Percentiles rank a stretch among this genome's conserved stretches.
Evolutionary conservation across 352 stramenopile genomes (phyloP).

Genomic region (Elongisporangium senticosum): DNA sequence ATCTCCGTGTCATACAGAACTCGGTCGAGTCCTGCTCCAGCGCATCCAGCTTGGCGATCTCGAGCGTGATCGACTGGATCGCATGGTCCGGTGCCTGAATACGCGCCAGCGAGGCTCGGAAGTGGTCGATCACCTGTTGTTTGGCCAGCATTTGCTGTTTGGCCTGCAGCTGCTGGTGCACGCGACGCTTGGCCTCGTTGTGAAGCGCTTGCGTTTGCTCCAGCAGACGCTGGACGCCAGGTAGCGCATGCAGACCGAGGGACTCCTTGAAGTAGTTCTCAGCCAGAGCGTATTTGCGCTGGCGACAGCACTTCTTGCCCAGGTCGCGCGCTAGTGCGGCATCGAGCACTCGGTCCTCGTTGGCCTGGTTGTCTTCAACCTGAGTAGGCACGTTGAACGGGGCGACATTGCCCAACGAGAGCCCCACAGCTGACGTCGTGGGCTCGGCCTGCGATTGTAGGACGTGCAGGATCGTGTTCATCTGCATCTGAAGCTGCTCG

Average conservation of each 20-base stretch:
- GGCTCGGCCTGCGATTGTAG: conserved; percentile 12
- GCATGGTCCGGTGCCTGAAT: conserved; percentile 18
- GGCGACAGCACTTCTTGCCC: conserved; percentile 47
- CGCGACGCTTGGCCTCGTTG: conserved; percentile 3
- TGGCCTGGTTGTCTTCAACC: conserved; percentile 3
- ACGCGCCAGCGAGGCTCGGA: conserved; percentile 14
- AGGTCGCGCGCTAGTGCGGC: conserved; percentile 56
- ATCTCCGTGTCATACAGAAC: conserved; percentile 31
- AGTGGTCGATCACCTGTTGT: conserved; percentile 9
- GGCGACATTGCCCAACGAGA: background rate
- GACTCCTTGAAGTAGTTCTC: conserved; percentile 61
- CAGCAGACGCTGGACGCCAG: conserved; percentile 43
- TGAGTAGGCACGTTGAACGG: background rate
- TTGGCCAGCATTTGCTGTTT: conserved; percentile 4
- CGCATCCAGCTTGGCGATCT: conserved; percentile 38
- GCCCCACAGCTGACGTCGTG: background rate
- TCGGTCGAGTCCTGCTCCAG: conserved; percentile 20
- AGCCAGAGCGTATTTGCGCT: conserved; percentile 33
- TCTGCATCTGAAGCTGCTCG: conserved; percentile 55
- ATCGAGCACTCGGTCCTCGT: conserved; percentile 46
- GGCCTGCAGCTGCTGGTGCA: background rate
- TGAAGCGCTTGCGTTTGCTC: conserved; percentile 19
- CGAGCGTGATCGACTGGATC: conserved; percentile 28
- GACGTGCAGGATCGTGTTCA: conserved; percentile 44
- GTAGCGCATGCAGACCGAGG: conserved; percentile 43